These are phyloP conservation scores for Fonsecaea pugnacius DNA, from an alignment of 2,329 filamentous ascomycete genomes.

Conservation along the genomic window DNA sequence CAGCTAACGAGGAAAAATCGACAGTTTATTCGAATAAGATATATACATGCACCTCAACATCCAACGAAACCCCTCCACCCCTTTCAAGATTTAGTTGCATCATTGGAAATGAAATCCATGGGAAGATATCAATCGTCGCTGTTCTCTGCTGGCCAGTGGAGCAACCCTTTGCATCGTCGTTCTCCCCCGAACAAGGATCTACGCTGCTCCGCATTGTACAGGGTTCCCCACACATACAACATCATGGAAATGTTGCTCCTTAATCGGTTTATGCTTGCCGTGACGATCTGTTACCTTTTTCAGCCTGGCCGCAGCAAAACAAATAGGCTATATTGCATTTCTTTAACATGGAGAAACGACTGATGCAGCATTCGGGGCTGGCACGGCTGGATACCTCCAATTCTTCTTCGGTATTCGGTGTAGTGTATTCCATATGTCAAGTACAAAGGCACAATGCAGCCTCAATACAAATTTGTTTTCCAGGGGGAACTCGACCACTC, in stretches of 20 bases:
- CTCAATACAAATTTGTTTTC: background rate
- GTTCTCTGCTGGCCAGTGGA: background rate
- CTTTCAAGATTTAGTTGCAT: background rate
- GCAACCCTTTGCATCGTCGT: slow-evolving; percentile 6
- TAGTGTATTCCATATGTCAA: slow-evolving; percentile 4
- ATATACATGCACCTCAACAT: background rate
- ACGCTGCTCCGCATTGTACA: background rate
- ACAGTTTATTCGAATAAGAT: background rate
- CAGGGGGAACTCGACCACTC: background rate
- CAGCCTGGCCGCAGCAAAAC: background rate
- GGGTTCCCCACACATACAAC: slow-evolving; percentile 8
- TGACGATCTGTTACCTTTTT: slow-evolving; percentile 4
- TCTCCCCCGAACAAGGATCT: slow-evolving; percentile 4
- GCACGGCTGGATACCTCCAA: background rate
- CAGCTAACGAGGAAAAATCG: background rate
- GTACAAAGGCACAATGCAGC: slow-evolving; percentile 1
- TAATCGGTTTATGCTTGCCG: background rate
- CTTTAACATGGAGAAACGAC: background rate
- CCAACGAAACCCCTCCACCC: background rate
- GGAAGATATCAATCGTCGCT: background rate
- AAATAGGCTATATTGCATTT: slow-evolving; percentile 12
- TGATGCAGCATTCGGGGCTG: background rate
- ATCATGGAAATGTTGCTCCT: background rate
- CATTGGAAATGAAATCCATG: background rate
- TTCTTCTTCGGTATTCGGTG: background rate